These are phyloP conservation scores for Lactarius hatsudake DNA, from an alignment of 768 basidiomycete genomes.

Conservation along the genomic window DNA sequence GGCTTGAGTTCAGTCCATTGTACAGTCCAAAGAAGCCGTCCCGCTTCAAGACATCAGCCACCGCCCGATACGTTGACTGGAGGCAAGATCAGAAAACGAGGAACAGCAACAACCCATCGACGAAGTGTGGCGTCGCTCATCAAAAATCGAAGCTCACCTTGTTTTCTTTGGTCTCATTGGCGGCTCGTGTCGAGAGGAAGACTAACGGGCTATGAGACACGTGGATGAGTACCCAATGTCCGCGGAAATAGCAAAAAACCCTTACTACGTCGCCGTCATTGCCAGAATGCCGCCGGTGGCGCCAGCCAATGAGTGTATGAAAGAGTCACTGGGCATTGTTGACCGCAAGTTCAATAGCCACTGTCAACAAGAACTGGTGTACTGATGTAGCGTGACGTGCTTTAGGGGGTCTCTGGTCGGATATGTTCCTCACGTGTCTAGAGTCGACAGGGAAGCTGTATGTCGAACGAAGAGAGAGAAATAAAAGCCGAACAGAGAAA, in stretches of 20 bases:
- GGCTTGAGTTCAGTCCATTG: conserved; percentile 77
- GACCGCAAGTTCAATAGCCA: background rate
- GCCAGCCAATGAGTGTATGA: conserved; percentile 85
- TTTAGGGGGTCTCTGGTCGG: background rate
- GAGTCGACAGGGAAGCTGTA: background rate
- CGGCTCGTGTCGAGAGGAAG: conserved; percentile 89
- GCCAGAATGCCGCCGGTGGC: conserved; percentile 87
- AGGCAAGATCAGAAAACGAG: background rate
- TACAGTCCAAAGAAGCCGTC: conserved; percentile 88
- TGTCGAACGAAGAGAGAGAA: background rate
- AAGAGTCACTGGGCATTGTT: conserved; percentile 54
- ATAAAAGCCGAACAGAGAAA: background rate
- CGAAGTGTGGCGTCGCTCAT: background rate
- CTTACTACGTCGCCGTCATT: conserved; percentile 88
- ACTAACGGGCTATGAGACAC: conserved; percentile 71
- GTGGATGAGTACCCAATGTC: conserved; percentile 17
- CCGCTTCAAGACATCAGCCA: conserved; percentile 72
- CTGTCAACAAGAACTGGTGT: background rate
- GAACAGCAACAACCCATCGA: conserved; percentile 11
- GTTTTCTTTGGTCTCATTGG: conserved; percentile 79
- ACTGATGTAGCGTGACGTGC: background rate
- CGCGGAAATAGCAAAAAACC: conserved; percentile 6
- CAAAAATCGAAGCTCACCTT: conserved; percentile 49
- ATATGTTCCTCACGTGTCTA: background rate
- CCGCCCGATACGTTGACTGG: conserved; percentile 62